Evolutionary conservation across 257 asterid species (phyloP), one percentile per base, ranked within the genome.

Genomic region (Solanum pinnatisectum): DNA sequence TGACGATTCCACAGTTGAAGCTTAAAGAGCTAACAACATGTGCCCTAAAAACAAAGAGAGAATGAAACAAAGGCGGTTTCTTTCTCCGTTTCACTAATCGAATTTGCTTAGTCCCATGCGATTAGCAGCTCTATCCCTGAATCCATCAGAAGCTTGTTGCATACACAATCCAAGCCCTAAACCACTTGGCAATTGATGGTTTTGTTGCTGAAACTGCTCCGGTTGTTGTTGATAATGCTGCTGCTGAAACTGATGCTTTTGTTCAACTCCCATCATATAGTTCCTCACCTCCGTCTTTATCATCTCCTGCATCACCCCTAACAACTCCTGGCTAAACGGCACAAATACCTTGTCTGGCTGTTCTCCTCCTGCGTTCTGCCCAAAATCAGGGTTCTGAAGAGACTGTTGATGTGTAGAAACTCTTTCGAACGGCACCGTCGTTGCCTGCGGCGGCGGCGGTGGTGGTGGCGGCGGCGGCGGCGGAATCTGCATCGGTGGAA

Each of bases 261-360:
- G 91, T 82, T 93, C 95, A 12, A 92, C 33, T 0, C 93, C 96
- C 77, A 89, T 71, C 97, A 97, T 96, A 82, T 97, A 97, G 56
- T 84, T 94, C 91, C 96, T 92, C 87, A 97, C 99, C 90, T 97
- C 99, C 37, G 91, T 92, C 89, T 90, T 92, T 1, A 97, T 93
- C 98, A 97, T 97, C 20, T 93, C 96, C 85, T 95, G 98, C 98
- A 97, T 92, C 91, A 94, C 98, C 52, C 94, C 93, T 93, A 92
- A 89, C 86, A 96, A 49, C 89, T 96, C 96, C 27, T 88, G 87
- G 35, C 92, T 91, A 81, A 93, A 93, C 18, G 98, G 98, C 88
- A 90, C 86, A 39, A 94, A 93, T 2, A 87, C 91, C 39, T 89
- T 91, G 8, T 94, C 98, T 40, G 78, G 91, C 84, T 89, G 89